Percentiles rank a stretch among this genome's conserved stretches.
phyloP scores from a whole-genome alignment of 305 asterid species.

The Solanum aculeatissimum region DNA sequence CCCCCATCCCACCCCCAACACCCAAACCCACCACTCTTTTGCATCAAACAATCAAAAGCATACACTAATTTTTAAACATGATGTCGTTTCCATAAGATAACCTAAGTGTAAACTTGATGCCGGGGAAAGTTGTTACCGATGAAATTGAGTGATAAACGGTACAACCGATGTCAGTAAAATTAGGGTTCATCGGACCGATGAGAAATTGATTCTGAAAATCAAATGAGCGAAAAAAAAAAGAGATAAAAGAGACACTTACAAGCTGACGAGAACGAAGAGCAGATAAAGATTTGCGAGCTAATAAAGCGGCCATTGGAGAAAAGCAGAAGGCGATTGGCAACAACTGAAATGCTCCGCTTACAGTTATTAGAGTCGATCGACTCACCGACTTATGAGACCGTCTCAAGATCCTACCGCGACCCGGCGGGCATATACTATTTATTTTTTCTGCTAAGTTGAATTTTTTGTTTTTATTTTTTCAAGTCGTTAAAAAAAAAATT shows the following conservation, averaged over 20 bases:
- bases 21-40: background rate
- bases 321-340: background rate
- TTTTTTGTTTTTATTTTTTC: too few relatives aligned
- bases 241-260: conserved; percentile 20
- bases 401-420: background rate
- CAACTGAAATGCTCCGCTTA: background rate
- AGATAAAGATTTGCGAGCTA: conserved; percentile 67
- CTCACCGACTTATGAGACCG: background rate
- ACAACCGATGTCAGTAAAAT: background rate
- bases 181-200: background rate
- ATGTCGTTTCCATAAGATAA: background rate
- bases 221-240: background rate
- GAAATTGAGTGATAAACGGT: background rate
- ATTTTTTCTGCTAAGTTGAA: too few relatives aligned
- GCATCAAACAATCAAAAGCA: background rate
- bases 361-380: background rate
- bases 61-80: background rate
- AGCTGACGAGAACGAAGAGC: conserved; percentile 59
- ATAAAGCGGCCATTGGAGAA: conserved; percentile 37
- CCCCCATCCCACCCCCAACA: background rate
- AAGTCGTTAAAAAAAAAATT: too few relatives aligned
- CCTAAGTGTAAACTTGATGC: background rate
- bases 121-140: background rate
- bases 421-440: too few relatives aligned
- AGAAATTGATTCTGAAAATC: background rate